phyloP scores from a whole-genome alignment of 202 grass and related monocot genomes.

The Musa balbisiana region DNA sequence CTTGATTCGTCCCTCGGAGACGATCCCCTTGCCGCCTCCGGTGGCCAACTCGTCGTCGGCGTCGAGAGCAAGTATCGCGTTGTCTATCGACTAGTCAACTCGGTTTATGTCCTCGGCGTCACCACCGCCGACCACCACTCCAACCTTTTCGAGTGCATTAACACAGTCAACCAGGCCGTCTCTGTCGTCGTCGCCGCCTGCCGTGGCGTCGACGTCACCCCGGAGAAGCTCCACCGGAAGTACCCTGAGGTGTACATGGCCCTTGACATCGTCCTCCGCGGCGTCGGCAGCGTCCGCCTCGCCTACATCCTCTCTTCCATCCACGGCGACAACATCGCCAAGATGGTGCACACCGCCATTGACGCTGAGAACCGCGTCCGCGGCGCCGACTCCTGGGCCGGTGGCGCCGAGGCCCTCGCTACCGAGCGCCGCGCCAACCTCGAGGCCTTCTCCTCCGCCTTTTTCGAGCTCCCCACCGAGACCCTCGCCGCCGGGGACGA shows the following conservation, averaged over 20 bases:
- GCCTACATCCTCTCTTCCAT: constrained; percentile 86
- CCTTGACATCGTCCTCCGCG: constrained; percentile 86
- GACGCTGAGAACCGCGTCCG: constrained; percentile 74
- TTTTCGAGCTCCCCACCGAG: constrained; percentile 77
- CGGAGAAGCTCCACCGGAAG: constrained; percentile 90
- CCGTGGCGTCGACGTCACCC: constrained; percentile 80
- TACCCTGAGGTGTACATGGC: constrained; percentile 97
- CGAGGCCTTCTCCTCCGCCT: constrained; percentile 43
- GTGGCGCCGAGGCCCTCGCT: constrained; percentile 46
- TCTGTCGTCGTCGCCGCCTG: constrained; percentile 80
- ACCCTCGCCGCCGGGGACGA: constrained; percentile 78
- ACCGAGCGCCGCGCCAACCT: constrained; percentile 58
- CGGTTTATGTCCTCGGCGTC: constrained; percentile 88
- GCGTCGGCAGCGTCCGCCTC: constrained; percentile 75
- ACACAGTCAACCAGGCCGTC: constrained; percentile 92
- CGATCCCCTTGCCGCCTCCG: constrained; percentile 69
- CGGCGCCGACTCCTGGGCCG: constrained; percentile 64
- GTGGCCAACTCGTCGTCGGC: constrained; percentile 94
- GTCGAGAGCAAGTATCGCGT: constrained; percentile 96
- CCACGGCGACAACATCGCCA: constrained; percentile 92
- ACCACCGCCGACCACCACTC: constrained; percentile 84
- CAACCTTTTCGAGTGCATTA: constrained; percentile 79
- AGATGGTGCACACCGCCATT: constrained; percentile 82
- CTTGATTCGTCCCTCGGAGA: constrained; percentile 73
- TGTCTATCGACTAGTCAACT: constrained; percentile 91